Evolutionary conservation across 2,329 filamentous ascomycete species (phyloP).

Genomic region (Calonectria naviculata): DNA sequence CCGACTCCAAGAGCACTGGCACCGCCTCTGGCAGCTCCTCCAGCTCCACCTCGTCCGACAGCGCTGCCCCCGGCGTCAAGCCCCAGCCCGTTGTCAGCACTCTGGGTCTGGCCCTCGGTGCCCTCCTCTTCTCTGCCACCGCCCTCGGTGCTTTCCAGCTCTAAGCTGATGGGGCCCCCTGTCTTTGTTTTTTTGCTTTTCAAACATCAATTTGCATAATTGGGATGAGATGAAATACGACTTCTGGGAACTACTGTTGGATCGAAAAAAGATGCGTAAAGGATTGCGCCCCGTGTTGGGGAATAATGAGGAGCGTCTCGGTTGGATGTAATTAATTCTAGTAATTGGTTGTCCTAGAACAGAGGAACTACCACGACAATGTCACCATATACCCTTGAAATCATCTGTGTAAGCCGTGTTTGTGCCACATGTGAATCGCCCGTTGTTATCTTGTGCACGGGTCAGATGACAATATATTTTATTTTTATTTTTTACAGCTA

Average conservation of each 20-base stretch:
- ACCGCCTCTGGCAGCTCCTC: conserved; percentile 8
- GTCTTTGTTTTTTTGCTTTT: neutral
- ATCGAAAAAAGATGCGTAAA: neutral
- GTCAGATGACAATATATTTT: neutral
- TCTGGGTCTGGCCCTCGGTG: conserved; percentile 48
- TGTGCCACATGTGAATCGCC: neutral
- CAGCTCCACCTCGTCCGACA: conserved; percentile 28
- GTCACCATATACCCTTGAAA: neutral
- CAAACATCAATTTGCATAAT: neutral
- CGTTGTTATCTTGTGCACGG: neutral
- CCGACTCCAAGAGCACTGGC: conserved; percentile 6
- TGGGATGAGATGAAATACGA: conserved; percentile 1
- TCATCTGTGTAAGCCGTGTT: neutral
- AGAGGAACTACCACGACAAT: neutral
- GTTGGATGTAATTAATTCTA: conserved; percentile 1
- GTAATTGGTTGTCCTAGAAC: neutral
- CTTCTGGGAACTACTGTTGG: neutral
- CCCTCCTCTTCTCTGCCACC: conserved; percentile 49
- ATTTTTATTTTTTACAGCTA: neutral
- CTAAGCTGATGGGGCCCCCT: conserved; percentile 16
- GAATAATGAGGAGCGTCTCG: neutral
- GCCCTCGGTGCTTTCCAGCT: conserved; percentile 39
- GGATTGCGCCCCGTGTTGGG: neutral
- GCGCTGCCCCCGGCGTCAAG: conserved; percentile 32
- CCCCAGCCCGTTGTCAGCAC: conserved; percentile 43